Evolutionary conservation across 345 rosid genomes (phyloP).

Genomic region (Gossypium rotundifolium): DNA sequence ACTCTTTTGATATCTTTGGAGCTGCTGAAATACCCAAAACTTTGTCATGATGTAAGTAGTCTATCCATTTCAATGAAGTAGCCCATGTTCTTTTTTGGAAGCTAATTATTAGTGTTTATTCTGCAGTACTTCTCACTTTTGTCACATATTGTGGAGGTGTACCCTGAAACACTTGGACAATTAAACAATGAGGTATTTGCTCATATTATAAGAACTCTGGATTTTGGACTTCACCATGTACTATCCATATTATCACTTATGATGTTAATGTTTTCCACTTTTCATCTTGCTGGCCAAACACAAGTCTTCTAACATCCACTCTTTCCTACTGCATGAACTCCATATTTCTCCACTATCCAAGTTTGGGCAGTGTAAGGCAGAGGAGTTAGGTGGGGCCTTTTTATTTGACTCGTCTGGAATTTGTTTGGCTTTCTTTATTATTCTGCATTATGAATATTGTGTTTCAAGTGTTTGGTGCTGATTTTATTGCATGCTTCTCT

Average conservation of each 20-base stretch:
- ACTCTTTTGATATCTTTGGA: conserved; percentile 85
- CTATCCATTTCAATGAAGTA: conserved; percentile 4
- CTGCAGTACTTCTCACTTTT: conserved; percentile 79
- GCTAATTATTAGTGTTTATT: conserved; percentile 19
- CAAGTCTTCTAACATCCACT: not conserved
- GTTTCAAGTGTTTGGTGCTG: too few relatives aligned
- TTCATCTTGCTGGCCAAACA: not conserved
- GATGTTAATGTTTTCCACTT: not conserved
- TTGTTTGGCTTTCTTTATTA: not conserved
- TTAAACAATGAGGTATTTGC: conserved; percentile 65
- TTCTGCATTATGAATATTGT: not conserved
- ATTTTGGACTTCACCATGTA: conserved; percentile 76
- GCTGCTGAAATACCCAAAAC: conserved; percentile 94
- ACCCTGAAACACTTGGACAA: conserved; percentile 82
- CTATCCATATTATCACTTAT: not conserved
- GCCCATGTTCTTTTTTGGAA: not conserved
- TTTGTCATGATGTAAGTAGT: conserved; percentile 85
- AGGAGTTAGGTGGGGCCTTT: not conserved
- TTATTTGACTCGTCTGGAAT: not conserved
- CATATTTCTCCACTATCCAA: not conserved
- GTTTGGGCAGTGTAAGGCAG: not conserved
- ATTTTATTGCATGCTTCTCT: too few relatives aligned
- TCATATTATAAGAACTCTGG: conserved; percentile 77
- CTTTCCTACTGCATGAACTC: not conserved
- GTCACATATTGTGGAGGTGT: conserved; percentile 92